Base-by-base conservation (phyloP, 164 flowering plant species). In the Protea cynaroides region DNA sequence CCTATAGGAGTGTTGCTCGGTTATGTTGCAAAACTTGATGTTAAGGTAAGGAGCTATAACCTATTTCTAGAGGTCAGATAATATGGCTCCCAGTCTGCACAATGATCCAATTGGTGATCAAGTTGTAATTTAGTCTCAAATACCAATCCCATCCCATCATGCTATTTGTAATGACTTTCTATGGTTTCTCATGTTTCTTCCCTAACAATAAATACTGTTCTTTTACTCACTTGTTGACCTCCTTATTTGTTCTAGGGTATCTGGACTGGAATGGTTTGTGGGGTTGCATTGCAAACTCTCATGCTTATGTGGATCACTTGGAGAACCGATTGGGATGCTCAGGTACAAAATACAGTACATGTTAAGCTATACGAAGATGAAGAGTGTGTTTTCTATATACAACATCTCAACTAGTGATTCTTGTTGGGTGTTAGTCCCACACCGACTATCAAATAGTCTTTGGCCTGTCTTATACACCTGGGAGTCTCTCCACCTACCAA, bases 1-100 rank as follows among this genome's bases (percentile, higher is more conserved):
- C 85, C 83, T 21, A 49, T 78, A 22, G 86, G 83, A 57, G 25
- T 75, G 49, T 50, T 82, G 59, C 82, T 80, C 22, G 86, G 75
- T 5, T 75, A 76, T 73, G 67, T 67, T 8, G 6, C 61, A 7
- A 37, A 74, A 51, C 55, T 72, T 37, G 56, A 66, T 56, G 73
- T 78, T 21, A 75, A 64, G 58, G 83, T 78, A 54, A 61, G 70
- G n/a, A 44, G 21, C 10, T 10, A 40, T 8, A 1, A 40, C 8
- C 46, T 40, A 40, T 6, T 40, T 40, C 1, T 40, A 40, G 9
- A 40, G 46, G 46, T 40, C 46, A 40, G 46, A 40, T 40, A 40
- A 9, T 8, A 40, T 40, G 46, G 10, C 46, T 40, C 9, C 9
- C 0, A n/a, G 13, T 40, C 9, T 8, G 8, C 46, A 40, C 8